phyloP scores from a whole-genome alignment of 768 basidiomycete species.

The Rhizopogon sp. region DNA sequence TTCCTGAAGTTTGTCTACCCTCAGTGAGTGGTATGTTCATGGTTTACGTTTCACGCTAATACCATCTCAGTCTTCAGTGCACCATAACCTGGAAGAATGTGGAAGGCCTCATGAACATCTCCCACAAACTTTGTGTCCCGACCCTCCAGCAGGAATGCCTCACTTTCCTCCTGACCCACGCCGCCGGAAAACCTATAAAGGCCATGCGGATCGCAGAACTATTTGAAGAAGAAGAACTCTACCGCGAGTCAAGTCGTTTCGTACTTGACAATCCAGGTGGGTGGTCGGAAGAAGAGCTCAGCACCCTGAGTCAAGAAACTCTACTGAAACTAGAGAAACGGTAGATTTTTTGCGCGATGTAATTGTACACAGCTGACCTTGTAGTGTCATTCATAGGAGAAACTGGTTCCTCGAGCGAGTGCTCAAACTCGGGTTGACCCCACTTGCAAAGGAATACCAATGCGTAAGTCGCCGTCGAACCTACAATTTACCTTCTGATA shows the following conservation, averaged over 20 bases:
- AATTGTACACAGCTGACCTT: neutral
- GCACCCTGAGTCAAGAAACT: slow-evolving; percentile 78
- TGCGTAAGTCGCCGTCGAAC: slow-evolving; percentile 52
- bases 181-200: slow-evolving; percentile 89
- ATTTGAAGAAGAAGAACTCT: slow-evolving; percentile 86
- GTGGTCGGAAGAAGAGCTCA: slow-evolving; percentile 75
- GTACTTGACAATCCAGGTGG: slow-evolving; percentile 90
- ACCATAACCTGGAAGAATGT: slow-evolving; percentile 96
- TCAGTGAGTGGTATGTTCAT: slow-evolving; percentile 50
- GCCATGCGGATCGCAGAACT: slow-evolving; percentile 90
- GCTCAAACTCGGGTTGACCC: slow-evolving; percentile 81
- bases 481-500: neutral
- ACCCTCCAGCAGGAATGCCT: slow-evolving; percentile 78
- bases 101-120: slow-evolving; percentile 85
- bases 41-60: neutral
- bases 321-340: slow-evolving; percentile 86
- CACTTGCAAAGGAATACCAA: slow-evolving; percentile 91
- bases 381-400: slow-evolving; percentile 40
- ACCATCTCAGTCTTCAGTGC: slow-evolving; percentile 63
- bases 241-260: slow-evolving; percentile 86
- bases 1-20: slow-evolving; percentile 93
- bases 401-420: slow-evolving; percentile 96
- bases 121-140: slow-evolving; percentile 83
- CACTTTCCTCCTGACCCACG: slow-evolving; percentile 85
- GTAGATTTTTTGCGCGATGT: slow-evolving; percentile 28